These are phyloP conservation scores for Neostapfia colusana DNA, from an alignment of 176 grass and related monocot genomes.

Conservation along the genomic window DNA sequence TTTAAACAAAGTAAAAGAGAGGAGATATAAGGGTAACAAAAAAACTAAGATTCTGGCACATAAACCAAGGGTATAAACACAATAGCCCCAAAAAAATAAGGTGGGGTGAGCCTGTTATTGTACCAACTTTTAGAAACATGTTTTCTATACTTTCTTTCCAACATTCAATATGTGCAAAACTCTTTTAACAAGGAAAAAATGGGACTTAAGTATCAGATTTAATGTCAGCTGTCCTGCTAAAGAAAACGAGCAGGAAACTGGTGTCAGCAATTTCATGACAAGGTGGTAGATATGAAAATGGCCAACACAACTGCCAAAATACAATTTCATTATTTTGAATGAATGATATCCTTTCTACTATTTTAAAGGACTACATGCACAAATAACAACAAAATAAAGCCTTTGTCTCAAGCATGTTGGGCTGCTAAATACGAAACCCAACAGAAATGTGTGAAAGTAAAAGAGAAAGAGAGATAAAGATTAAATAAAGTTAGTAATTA, in stretches of 20 bases:
- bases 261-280: neutral
- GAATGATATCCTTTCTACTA: neutral
- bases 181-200: neutral
- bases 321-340: neutral
- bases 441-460: too few species aligned
- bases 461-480: too few species aligned
- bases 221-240: conserved; percentile 8
- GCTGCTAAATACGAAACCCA: too few species aligned
- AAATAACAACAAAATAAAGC: neutral
- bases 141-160: neutral
- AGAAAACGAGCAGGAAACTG: neutral
- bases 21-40: too few species aligned
- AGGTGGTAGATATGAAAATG: neutral
- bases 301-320: neutral
- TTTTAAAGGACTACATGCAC: neutral
- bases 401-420: too few species aligned
- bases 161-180: neutral
- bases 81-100: too few species aligned
- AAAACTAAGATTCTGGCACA: too few species aligned
- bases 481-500: too few species aligned
- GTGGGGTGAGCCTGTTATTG: neutral
- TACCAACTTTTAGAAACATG: neutral
- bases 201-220: neutral
- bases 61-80: too few species aligned
- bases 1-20: too few species aligned